Conservation (phyloP, 75 land plant species). For the Cunninghamia lanceolata region DNA sequence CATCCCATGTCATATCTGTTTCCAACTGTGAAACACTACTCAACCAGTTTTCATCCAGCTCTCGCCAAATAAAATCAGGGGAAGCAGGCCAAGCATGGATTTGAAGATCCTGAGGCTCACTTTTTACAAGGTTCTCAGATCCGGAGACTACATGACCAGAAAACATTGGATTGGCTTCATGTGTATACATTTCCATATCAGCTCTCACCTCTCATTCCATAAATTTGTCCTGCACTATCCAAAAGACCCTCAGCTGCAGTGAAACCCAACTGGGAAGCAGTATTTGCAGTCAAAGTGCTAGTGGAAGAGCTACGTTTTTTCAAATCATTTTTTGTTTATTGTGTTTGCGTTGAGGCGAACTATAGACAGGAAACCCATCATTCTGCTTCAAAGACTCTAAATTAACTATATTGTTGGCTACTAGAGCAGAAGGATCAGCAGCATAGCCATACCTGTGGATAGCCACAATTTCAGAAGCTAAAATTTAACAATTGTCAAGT, state of each 20-base stretch:
- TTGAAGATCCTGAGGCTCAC: constrained; percentile 4
- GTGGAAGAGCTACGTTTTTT: constrained; percentile 21
- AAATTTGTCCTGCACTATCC: not conserved
- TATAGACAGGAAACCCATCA: constrained; percentile 70
- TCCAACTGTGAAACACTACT: not conserved
- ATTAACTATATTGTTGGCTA: constrained; percentile 61
- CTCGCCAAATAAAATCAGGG: not conserved
- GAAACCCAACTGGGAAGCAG: too few relatives aligned
- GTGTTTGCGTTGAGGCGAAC: constrained; percentile 74
- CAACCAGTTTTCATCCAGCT: constrained; percentile 10
- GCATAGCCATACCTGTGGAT: constrained; percentile 72
- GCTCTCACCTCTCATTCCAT: not conserved
- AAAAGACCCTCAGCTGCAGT: not conserved
- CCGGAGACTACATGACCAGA: not conserved
- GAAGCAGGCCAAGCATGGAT: constrained; percentile 6
- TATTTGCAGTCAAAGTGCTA: constrained; percentile 9
- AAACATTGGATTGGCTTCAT: not conserved
- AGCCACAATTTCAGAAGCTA: too few relatives aligned
- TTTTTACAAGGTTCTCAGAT: not conserved
- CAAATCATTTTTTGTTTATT: constrained; percentile 38
- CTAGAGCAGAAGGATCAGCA: constrained; percentile 68
- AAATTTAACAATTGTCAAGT: too few relatives aligned
- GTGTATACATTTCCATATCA: not conserved
- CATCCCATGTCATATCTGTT: constrained; percentile 14
- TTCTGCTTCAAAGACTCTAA: constrained; percentile 37